Base-by-base conservation (phyloP, 2,329 filamentous ascomycete species). In the Ascochyta koolunga region DNA sequence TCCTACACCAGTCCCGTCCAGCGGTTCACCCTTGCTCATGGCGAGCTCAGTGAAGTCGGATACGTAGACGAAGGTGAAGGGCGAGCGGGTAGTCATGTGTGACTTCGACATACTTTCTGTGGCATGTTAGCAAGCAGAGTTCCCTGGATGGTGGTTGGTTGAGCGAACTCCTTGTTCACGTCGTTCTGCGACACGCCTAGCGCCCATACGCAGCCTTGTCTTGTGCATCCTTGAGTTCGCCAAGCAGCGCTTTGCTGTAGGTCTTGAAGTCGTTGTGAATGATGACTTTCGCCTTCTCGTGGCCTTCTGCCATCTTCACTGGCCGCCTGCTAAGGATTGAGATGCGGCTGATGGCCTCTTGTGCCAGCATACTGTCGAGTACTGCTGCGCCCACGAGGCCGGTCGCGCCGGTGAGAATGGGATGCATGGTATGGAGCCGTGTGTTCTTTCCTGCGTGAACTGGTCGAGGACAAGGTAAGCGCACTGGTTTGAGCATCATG, bases 181-280 rank as follows among this genome's bases (percentile, higher is more conserved):
- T 81, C 75, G 10, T 72, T 84, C 64, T 86, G 82, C 56, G 83
- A 86, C 41, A 87, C 85, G 0, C 89, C 89, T 68, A 88, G 78
- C 0, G 89, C 89, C 89, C 89, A 93, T 1, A 92, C 86, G 54
- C 86, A 89, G 2, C 86, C 89, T 7, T 82, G 76, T 0, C 89
- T 7, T 82, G 76, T 0, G 89, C 89, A 19, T 84, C 88, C 46
- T 80, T 78, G 0, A 93, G 77, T 66, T 87, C 78, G 3, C 76
- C 72, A 9, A 91, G 78, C 2, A 91, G 61, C 0, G 78, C 77
- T 16, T 80, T 63, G 31, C 83, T 80, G 68, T 90, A 92, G 1
- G 70, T 77, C 11, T 76, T 72, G 66, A 89, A 92, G 70, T 92
- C 86, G 15, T 82, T 79, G 67, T 91, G 88, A 16, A 87, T 76